These are phyloP conservation scores for Knufia petricola DNA, from an alignment of 2,329 filamentous ascomycete species.

Conservation along the genomic window DNA sequence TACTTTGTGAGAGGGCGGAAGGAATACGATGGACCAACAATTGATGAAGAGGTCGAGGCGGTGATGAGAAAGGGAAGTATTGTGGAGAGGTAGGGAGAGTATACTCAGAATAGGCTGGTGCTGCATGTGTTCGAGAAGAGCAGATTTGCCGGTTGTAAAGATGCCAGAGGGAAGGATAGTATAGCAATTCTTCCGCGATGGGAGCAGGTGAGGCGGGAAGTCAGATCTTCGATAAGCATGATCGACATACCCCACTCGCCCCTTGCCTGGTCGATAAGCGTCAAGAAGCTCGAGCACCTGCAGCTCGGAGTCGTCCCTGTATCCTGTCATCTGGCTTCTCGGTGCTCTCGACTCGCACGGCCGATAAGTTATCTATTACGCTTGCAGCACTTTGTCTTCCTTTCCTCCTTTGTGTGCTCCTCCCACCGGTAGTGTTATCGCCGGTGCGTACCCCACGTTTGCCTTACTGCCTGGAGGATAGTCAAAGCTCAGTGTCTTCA, in stretches of 20 bases:
- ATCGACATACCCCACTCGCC: background rate
- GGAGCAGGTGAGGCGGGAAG: too few species aligned
- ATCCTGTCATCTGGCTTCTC: too few species aligned
- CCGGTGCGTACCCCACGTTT: too few species aligned
- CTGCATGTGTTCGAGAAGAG: too few species aligned
- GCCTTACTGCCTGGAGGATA: too few species aligned
- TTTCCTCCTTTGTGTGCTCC: background rate
- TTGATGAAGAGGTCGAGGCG: slow-evolving; percentile 25
- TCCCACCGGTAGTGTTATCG: too few species aligned
- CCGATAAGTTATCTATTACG: too few species aligned
- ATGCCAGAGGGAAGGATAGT: too few species aligned
- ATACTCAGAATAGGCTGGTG: too few species aligned
- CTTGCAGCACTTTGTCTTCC: background rate
- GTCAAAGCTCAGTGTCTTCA: background rate
- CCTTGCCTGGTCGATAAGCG: background rate
- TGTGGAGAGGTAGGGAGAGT: background rate
- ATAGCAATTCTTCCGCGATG: too few species aligned
- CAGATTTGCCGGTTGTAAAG: too few species aligned
- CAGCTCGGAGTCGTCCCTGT: background rate
- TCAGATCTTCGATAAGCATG: background rate
- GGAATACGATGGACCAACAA: slow-evolving; percentile 39
- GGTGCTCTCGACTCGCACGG: too few species aligned
- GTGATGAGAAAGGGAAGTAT: slow-evolving; percentile 7
- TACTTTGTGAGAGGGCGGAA: slow-evolving; percentile 36
- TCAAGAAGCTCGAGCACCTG: background rate